Percentiles rank a stretch among this genome's conserved stretches.
Conservation (phyloP, 441 rosid genomes). For the Daphne laureola region DNA sequence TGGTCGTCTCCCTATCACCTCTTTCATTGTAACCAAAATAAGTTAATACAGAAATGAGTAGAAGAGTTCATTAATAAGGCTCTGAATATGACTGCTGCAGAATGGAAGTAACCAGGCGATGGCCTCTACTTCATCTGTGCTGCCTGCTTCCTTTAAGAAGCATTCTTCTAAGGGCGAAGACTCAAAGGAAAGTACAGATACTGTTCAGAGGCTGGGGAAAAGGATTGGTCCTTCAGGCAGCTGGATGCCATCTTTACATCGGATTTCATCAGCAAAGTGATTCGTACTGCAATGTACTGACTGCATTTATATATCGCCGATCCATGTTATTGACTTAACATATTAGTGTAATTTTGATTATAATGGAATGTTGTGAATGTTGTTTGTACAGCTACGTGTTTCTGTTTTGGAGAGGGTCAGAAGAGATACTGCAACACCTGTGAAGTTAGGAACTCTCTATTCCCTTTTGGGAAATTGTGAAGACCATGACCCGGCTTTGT, state of each 20-base stretch:
- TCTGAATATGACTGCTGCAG: conserved; percentile 11
- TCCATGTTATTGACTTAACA: background rate
- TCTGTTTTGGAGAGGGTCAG: conserved; percentile 11
- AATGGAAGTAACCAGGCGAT: conserved; percentile 13
- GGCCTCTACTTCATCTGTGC: conserved; percentile 18
- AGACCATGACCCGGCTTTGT: conserved; percentile 12
- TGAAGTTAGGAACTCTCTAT: conserved; percentile 17
- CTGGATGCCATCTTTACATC: conserved; percentile 27
- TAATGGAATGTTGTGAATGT: background rate
- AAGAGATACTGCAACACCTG: conserved; percentile 7
- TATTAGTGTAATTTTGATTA: background rate
- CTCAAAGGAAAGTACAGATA: conserved; percentile 17
- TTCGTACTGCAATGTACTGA: conserved; percentile 12
- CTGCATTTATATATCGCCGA: background rate
- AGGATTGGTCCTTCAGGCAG: conserved; percentile 29
- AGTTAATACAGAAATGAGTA: too few species aligned
- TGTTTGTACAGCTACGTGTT: conserved; percentile 1
- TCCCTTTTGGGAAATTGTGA: conserved; percentile 8
- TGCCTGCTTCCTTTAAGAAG: conserved; percentile 14
- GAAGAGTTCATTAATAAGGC: background rate
- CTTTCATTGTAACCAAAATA: too few species aligned
- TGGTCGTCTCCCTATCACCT: too few species aligned
- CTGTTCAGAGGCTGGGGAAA: conserved; percentile 21
- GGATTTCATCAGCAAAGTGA: conserved; percentile 32
- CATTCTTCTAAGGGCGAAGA: conserved; percentile 14